Evolutionary conservation across 495 filamentous ascomycete species (phyloP), one percentile per base, ranked within the genome.

Genomic region (Neurospora discreta): DNA sequence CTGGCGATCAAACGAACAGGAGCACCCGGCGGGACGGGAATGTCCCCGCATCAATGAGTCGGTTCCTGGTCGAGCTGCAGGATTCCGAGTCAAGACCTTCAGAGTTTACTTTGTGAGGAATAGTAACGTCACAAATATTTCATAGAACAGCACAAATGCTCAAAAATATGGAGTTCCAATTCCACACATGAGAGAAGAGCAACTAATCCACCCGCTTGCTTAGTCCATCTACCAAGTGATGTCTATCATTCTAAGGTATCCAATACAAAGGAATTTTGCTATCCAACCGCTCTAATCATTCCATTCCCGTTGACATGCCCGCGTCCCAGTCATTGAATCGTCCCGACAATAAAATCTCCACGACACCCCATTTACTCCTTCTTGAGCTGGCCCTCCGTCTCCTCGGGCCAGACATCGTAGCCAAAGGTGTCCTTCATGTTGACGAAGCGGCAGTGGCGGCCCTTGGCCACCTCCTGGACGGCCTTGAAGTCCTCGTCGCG

Each of bases 341-440:
- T 65, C 13, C 16, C 52, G 15, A 36, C 52, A 36, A 36, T n/a
- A n/a, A 65, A 65, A 65, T 18, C 23, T 33, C 52, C 52, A 65
- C 42, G 2, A 39, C 23, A 26, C 23, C 33, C 8, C 52, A 65
- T 33, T 36, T 65, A 65, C 52, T 65, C 15, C 52, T 33, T 26
- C 52, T 65, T 70, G n/a, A 43, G 39, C 75, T 77, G 18, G 78
- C 69, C 75, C 9, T 10, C 52, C 5, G 69, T 60, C 72, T 87
- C 86, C 58, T 81, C 84, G 5, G 85, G 79, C 83, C 83, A 85
- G 33, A 85, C 77, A 71, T 87, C 81, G 68, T 82, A 85, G 15
- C 85, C 84, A 75, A 87, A 87, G 1, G 82, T 85, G 70, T 93
- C 89, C 83, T 91, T 93, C 90, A 93, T 93, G 80, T 93, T 92